Base-by-base conservation (phyloP, 2,329 filamentous ascomycete genomes). In the Proliferodiscus dingleyae region DNA sequence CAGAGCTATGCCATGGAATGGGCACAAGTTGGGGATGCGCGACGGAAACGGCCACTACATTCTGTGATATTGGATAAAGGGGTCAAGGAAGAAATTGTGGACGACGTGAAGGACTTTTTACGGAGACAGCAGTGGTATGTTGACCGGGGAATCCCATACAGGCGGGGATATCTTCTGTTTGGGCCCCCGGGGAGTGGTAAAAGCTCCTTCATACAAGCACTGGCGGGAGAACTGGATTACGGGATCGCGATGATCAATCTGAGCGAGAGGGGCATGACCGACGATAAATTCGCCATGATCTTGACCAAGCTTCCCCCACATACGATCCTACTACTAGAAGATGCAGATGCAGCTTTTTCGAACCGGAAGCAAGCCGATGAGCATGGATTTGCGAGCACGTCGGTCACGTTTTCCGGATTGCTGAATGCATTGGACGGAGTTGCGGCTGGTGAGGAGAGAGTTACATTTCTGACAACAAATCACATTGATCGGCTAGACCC, bases 381-480 rank as follows among this genome's bases (percentile, higher is more conserved):
- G 1, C 63, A 56, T 56, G 64, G 49, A 32, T 62, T 61, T 37
- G 57, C 24, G 32, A 60, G 54, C 16, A 55, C 30, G 43, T 64
- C 42, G n/a, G 59, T 53, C 41, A 98, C 93, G 0, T 97, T 96
- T 60, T 97, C 91, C 0, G 91, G 91, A 0, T 71, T 97, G 16
- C 71, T 97, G 29, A 90, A 90, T 59, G 85, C 87, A 0, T 67
- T 91, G 11, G 93, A 98, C 53, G 93, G 93, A 1, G 81, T 97
- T n/a, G 89, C 89, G 5, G 94, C 90, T 41, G 88, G 89, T 10
- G 93, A 97, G 64, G 91, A 97, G 70, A 80, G 93, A 43, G 87
- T 98, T 51, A 82, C 94, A 1, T 95, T 98, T 66, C 73, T 98
- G 4, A 98, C 93, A 0, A 98, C 93, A 3, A 98, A 98, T 61